These are phyloP conservation scores for Prunus yedoensis DNA, from an alignment of 331 rosid genomes.

Conservation along the genomic window DNA sequence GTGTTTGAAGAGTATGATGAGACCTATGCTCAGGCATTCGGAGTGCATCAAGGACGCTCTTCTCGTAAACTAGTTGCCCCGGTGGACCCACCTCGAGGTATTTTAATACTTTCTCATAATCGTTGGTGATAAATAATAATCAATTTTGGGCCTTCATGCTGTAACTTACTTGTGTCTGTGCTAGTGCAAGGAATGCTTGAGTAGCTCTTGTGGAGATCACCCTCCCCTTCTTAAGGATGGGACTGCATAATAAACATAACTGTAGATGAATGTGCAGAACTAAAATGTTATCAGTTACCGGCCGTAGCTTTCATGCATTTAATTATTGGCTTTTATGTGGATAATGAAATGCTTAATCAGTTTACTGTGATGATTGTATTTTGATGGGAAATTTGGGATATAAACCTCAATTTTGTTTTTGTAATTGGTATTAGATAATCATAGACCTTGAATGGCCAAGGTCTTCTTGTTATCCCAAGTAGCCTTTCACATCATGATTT, in stretches of 20 bases:
- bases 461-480: neutral
- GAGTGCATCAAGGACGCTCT: constrained; percentile 52
- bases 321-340: neutral
- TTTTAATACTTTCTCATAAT: constrained; percentile 9
- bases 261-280: neutral
- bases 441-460: neutral
- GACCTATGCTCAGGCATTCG: constrained; percentile 96
- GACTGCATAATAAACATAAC: neutral
- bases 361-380: neutral
- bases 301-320: neutral
- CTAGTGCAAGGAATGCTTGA: neutral
- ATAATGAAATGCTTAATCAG: neutral
- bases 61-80: constrained; percentile 33
- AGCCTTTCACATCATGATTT: neutral
- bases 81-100: constrained; percentile 52
- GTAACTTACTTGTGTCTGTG: neutral
- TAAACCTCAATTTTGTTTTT: neutral
- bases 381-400: neutral
- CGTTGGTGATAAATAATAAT: neutral
- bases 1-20: constrained; percentile 89
- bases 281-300: neutral
- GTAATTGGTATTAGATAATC: neutral
- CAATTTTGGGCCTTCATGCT: neutral
- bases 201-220: neutral
- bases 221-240: neutral